Evolutionary conservation across 306 rosid genomes (phyloP), one percentile per base, ranked within the genome.

Genomic region (Fragaria ananassa): DNA sequence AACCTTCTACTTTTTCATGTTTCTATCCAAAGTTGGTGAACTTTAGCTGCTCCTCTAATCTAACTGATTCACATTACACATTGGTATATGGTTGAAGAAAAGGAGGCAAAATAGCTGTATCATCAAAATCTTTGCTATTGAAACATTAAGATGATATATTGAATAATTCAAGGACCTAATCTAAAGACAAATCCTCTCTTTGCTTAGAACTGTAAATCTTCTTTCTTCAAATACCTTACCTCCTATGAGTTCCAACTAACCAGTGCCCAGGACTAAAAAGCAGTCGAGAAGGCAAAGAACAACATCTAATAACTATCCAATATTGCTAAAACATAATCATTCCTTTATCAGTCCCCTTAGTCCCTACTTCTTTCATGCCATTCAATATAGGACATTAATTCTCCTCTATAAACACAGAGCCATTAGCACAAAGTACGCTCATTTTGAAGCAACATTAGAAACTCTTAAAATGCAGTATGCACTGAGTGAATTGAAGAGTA

Each of bases 401-500:
- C 46, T 64, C 69, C 25, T 6, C 45, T 63, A 72, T 45, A 70
- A 47, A 72, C 76, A 64, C 76, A 44, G 17, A 37, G 58, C 18
- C 8, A 13, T 25, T 27, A 57, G 69, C 58, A 76, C 44, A 50
- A 29, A 45, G 53, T 63, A 74, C 41, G 18, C 70, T n/a, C 75
- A 70, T 53, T 69, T 49, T 70, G 75, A 77, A 51, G 76, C 83
- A 42, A 56, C 56, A 69, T 81, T 62, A 74, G 61, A 64, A 65
- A 46, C 8, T 46, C 77, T 62, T 37, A 70, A 74, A 68, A 72
- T 45, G 57, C 78, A 75, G 41, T 70, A 69, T 49, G 81, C 85
- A 76, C 60, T 69, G 56, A 47, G 42, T 75, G 68, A 35, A 77
- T 42, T 69, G 75, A 85, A 79, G 72, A 82, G 71, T 67, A 83